Percentiles rank a stretch among this genome's conserved stretches.
These are phyloP conservation scores for Venturiaceae sp. DNA, from an alignment of 2,329 filamentous ascomycete genomes.

Conservation along the genomic window DNA sequence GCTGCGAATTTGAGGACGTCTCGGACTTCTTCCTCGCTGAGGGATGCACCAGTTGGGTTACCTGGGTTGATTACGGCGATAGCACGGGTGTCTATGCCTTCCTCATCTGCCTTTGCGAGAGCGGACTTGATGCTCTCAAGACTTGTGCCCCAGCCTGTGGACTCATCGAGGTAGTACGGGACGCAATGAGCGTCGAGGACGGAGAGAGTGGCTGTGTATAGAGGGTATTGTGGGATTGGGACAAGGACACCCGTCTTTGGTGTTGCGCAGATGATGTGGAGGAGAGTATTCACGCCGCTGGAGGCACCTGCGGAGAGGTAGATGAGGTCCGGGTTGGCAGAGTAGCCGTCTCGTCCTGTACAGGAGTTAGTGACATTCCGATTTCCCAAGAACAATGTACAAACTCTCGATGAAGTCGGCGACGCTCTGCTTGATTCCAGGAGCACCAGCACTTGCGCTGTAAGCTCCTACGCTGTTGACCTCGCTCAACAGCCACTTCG, in stretches of 20 bases:
- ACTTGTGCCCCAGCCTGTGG: constrained; percentile 79
- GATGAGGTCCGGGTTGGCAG: constrained; percentile 69
- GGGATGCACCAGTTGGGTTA: constrained; percentile 87
- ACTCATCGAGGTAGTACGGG: constrained; percentile 88
- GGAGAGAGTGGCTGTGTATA: constrained; percentile 88
- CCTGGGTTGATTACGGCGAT: constrained; percentile 98
- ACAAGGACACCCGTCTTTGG: constrained; percentile 77
- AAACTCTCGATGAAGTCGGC: constrained; percentile 84
- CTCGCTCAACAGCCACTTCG: constrained; percentile 68
- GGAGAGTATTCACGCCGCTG: constrained; percentile 85
- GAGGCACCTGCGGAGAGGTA: constrained; percentile 90
- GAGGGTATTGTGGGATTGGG: constrained; percentile 93
- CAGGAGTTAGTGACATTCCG: neutral
- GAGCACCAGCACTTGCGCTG: constrained; percentile 84
- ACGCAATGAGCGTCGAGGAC: constrained; percentile 79
- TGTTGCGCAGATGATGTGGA: constrained; percentile 76
- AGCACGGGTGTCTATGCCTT: constrained; percentile 79
- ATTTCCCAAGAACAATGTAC: constrained; percentile 19
- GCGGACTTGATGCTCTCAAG: constrained; percentile 65
- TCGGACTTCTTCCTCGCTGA: constrained; percentile 69
- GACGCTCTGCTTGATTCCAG: constrained; percentile 78
- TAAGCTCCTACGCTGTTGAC: constrained; percentile 93
- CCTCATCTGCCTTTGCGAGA: constrained; percentile 61
- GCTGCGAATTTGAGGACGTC: constrained; percentile 80
- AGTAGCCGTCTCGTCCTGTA: constrained; percentile 73